phyloP scores from a whole-genome alignment of 1,284 basidiomycete genomes.

The Fomitopsis schrenkii region DNA sequence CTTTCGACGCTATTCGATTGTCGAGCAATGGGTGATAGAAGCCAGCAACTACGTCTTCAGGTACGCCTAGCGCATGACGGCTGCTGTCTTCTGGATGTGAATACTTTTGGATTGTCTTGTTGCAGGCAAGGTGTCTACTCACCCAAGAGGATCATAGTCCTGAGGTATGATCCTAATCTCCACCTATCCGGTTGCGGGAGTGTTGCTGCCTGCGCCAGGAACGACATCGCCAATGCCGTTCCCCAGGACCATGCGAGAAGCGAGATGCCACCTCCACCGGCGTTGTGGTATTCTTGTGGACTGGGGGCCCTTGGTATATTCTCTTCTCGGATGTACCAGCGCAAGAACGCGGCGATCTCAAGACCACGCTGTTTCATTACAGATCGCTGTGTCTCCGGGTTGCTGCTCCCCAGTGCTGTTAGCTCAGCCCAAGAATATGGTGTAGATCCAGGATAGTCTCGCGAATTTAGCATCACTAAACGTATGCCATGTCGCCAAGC shows the following conservation, averaged over 20 bases:
- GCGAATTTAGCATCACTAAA: slow-evolving; percentile 4
- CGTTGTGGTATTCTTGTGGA: neutral
- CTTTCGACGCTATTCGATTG: neutral
- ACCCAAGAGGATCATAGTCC: slow-evolving; percentile 10
- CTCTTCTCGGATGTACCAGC: slow-evolving; percentile 4
- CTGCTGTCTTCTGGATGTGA: neutral
- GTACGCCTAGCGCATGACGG: neutral
- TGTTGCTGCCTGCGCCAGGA: slow-evolving; percentile 6
- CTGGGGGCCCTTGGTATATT: neutral
- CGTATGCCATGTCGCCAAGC: slow-evolving; percentile 2
- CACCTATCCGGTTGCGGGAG: slow-evolving; percentile 4
- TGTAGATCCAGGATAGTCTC: slow-evolving; percentile 9
- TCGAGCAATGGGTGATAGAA: slow-evolving; percentile 2
- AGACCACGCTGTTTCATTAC: neutral
- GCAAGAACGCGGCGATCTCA: slow-evolving; percentile 6
- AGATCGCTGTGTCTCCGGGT: neutral
- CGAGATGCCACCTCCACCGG: slow-evolving; percentile 6
- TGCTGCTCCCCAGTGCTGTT: neutral
- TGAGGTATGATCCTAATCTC: slow-evolving; percentile 5
- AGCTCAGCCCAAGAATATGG: neutral
- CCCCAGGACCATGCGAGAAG: slow-evolving; percentile 10
- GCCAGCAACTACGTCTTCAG: neutral
- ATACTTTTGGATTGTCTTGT: neutral
- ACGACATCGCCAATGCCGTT: slow-evolving; percentile 1
- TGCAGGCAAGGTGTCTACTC: neutral